Evolutionary conservation across 768 basidiomycete genomes (phyloP), one percentile per base, ranked within the genome.

Genomic region (Lentinula sp.): DNA sequence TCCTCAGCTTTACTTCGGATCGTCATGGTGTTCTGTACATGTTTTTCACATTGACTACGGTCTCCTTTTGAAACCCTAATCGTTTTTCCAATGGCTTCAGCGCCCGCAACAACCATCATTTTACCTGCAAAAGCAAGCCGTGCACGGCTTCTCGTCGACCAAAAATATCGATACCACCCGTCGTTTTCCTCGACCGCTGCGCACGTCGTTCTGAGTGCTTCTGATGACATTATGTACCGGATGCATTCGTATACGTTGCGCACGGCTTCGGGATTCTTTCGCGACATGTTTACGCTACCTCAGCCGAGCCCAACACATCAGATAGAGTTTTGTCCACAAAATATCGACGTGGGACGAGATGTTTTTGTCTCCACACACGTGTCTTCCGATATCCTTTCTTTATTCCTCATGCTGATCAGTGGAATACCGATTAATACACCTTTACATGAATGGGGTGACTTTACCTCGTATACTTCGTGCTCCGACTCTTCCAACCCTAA

Each of bases 221-320:
- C 79, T 36, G 74, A 78, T 12, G 68, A 72, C 3, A 76, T 75
- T 20, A 68, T 68, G 60, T 84, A 82, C 66, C 73, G 75, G 35
- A 72, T 82, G 18, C 81, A 81, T 59, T 76, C 77, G 0, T 77
- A 74, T 69, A 81, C 80, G 1, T 74, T 84, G 43, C 79, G 78
- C 62, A 75, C 74, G n/a, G 79, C 83, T 0, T 83, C 82, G 0
- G 78, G 79, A 28, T 77, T 82, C 72, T 82, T 81, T 66, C 73
- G 77, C 35, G 72, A 78, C 4, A 75, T 84, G 60, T 81, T 83
- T 65, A 73, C 79, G 5, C 75, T 84, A 7, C 83, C 83, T 2
- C 75, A 75, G 46, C 63, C 56, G 12, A 49, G 7, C 20, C 18
- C 52, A 32, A 7, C 16, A 12, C 36, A 39, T n/a, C 32, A 35